A percentile compares a stretch with the other conserved stretches of the same genome.
Evolutionary conservation across 768 basidiomycete genomes (phyloP).

Genomic region (Leccinum uliginosum): DNA sequence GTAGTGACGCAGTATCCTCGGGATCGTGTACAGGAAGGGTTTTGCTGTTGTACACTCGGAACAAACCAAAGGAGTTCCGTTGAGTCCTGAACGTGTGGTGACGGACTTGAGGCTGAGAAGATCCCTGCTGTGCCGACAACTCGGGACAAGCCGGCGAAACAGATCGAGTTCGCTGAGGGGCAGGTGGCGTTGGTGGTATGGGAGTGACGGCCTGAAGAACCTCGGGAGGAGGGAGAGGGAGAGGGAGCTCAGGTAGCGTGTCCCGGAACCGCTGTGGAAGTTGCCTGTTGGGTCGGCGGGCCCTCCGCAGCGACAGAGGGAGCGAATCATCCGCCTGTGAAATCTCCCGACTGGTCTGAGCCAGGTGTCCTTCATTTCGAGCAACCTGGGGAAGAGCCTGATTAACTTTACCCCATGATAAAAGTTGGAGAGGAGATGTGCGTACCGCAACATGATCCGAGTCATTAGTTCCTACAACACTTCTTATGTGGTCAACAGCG

Average conservation of each 20-base stretch:
- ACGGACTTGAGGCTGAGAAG: neutral
- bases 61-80: neutral
- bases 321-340: too few species aligned
- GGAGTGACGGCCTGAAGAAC: neutral
- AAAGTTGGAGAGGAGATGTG: neutral
- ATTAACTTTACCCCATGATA: neutral
- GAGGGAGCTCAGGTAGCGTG: neutral
- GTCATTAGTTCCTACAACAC: too few species aligned
- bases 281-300: neutral
- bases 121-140: neutral
- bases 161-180: neutral
- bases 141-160: neutral
- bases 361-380: too few species aligned
- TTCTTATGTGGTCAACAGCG: too few species aligned
- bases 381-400: neutral
- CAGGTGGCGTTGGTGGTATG: neutral
- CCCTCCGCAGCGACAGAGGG: neutral
- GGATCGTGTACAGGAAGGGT: too few species aligned
- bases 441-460: too few species aligned
- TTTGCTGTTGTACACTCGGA: neutral
- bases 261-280: neutral
- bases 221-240: neutral
- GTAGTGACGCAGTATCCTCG: neutral
- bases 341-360: neutral
- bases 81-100: neutral